Evolutionary conservation across 2,329 filamentous ascomycete genomes (phyloP).

Genomic region (Sporothrix curviconia): DNA sequence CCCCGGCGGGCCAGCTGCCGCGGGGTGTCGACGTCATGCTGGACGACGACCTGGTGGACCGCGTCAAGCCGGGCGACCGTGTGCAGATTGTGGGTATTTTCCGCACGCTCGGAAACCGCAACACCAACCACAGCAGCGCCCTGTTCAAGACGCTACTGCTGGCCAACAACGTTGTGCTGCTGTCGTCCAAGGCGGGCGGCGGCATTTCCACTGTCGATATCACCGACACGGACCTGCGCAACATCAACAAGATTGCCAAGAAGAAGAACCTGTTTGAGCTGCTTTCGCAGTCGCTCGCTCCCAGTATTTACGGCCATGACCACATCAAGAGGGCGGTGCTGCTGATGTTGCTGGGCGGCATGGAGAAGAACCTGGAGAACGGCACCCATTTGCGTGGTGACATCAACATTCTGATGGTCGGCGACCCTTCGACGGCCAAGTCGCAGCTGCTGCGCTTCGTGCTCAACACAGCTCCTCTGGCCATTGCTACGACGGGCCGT

Average conservation of each 20-base stretch:
- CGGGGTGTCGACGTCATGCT: conserved; percentile 93
- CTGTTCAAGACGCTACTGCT: conserved; percentile 91
- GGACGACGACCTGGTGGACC: conserved; percentile 93
- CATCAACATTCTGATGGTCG: conserved; percentile 99
- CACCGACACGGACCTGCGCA: conserved; percentile 93
- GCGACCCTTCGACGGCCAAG: conserved; percentile 96
- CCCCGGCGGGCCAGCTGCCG: conserved; percentile 89
- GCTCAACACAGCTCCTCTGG: conserved; percentile 89
- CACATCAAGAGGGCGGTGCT: conserved; percentile 97
- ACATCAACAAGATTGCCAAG: conserved; percentile 97
- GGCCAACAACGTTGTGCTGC: conserved; percentile 88
- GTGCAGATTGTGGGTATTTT: conserved; percentile 97
- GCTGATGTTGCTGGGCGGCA: conserved; percentile 87
- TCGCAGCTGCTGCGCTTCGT: conserved; percentile 97
- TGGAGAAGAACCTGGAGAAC: conserved; percentile 98
- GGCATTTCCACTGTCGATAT: conserved; percentile 87
- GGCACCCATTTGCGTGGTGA: conserved; percentile 96
- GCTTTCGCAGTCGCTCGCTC: conserved; percentile 86
- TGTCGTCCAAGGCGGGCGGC: conserved; percentile 93
- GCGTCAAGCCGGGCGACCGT: conserved; percentile 88
- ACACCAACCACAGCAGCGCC: conserved; percentile 81
- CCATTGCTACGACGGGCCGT: conserved; percentile 93
- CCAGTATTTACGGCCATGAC: conserved; percentile 94
- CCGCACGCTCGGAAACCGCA: conserved; percentile 87
- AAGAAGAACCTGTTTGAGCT: conserved; percentile 90